phyloP scores from a whole-genome alignment of 495 filamentous ascomycete genomes.

The Tuber melanosporum region DNA sequence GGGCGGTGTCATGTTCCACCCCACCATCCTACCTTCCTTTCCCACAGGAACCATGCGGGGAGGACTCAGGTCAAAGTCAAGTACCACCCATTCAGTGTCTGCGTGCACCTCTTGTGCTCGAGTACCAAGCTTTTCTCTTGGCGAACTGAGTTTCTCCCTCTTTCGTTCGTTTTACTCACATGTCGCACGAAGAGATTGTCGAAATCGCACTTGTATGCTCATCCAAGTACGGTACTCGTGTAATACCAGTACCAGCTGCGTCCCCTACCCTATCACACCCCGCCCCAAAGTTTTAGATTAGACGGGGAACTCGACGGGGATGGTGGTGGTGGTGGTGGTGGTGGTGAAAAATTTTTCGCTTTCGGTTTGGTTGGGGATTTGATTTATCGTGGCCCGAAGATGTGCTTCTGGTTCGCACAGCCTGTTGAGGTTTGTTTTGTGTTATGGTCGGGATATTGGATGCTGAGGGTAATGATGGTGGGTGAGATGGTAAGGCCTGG shows the following conservation, averaged over 20 bases:
- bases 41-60: not conserved
- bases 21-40: not conserved
- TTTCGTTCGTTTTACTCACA: not conserved
- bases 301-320: not conserved
- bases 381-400: not conserved
- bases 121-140: not conserved
- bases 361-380: not conserved
- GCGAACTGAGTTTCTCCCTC: not conserved
- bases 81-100: not conserved
- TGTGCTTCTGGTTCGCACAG: not conserved
- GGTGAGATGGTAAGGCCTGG: not conserved
- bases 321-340: not conserved
- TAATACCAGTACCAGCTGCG: not conserved
- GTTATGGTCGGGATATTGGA: not conserved
- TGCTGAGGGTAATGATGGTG: not conserved
- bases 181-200: not conserved
- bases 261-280: not conserved
- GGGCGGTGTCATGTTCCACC: not conserved
- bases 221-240: too few species aligned
- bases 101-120: too few species aligned
- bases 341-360: not conserved
- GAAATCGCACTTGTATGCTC: not conserved
- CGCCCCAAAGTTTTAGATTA: not conserved
- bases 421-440: not conserved
- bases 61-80: not conserved